Evolutionary conservation across 257 asterid species (phyloP).

Genomic region (Sherardia arvensis): DNA sequence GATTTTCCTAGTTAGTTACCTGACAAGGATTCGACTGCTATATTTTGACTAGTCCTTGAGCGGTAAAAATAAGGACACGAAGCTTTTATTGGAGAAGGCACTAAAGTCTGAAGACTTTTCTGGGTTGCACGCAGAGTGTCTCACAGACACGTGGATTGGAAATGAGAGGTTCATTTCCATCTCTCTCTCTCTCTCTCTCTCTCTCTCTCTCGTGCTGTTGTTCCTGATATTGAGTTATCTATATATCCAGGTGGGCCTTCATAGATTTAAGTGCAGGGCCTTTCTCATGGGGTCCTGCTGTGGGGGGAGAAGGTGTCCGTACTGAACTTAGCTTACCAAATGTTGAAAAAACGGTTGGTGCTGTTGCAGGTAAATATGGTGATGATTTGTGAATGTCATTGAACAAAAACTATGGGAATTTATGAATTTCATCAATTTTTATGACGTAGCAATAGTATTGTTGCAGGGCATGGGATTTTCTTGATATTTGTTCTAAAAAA

Average conservation of each 20-base stretch:
- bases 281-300: slow-evolving; percentile 98
- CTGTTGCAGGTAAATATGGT: slow-evolving; percentile 63
- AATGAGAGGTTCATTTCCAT: slow-evolving; percentile 47
- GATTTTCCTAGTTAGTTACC: not conserved
- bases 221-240: slow-evolving; percentile 3
- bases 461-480: not conserved
- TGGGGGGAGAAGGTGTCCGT: slow-evolving; percentile 99
- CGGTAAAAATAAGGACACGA: slow-evolving; percentile 65
- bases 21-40: slow-evolving; percentile 14
- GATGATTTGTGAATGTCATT: not conserved
- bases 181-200: not conserved
- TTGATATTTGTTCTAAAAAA: not conserved
- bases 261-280: slow-evolving; percentile 94
- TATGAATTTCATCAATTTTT: not conserved
- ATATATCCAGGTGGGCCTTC: slow-evolving; percentile 85
- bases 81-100: slow-evolving; percentile 55
- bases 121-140: slow-evolving; percentile 84
- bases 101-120: slow-evolving; percentile 70
- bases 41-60: slow-evolving; percentile 47
- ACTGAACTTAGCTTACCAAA: slow-evolving; percentile 87
- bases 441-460: not conserved
- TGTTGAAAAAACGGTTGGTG: slow-evolving; percentile 88
- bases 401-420: not conserved
- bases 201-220: not conserved
- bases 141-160: slow-evolving; percentile 91